These are phyloP conservation scores for Tetraselmis chui DNA, from an alignment of 139 green algal genomes.

Conservation along the genomic window DNA sequence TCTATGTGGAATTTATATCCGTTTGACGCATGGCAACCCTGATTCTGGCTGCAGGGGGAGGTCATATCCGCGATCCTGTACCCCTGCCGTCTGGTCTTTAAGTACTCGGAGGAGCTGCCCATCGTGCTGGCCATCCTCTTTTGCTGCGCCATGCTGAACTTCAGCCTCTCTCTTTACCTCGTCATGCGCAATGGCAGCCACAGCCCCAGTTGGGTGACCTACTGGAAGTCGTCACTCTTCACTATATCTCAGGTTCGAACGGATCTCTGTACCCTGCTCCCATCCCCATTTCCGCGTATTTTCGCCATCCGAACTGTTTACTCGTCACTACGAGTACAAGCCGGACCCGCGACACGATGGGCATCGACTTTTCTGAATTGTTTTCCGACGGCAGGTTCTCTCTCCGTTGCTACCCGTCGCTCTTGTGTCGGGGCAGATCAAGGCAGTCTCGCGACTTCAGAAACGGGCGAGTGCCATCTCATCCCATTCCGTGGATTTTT, in stretches of 20 bases:
- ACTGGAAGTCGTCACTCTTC: constrained; percentile 1
- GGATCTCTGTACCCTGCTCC: no score
- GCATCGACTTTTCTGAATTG: no score
- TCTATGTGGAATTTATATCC: no score
- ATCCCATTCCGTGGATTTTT: no score
- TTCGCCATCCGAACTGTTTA: no score
- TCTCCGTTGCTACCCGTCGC: constrained; percentile 16
- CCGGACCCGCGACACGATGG: no score
- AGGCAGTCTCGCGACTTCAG: constrained; percentile 3
- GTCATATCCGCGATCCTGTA: constrained; percentile 16
- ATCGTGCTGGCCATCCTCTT: constrained; percentile 16
- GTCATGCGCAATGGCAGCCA: constrained; percentile 6
- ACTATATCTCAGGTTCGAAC: not conserved
- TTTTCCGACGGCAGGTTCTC: no score
- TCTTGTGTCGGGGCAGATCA: constrained; percentile 11
- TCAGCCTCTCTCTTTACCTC: constrained; percentile 5
- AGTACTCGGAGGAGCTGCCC: constrained; percentile 17
- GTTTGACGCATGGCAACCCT: no score
- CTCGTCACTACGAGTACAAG: no score
- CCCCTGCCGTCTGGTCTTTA: constrained; percentile 12
- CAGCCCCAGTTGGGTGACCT: constrained; percentile 10
- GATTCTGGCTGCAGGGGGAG: no score
- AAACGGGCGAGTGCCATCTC: no score
- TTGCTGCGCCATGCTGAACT: constrained; percentile 1
- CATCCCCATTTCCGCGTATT: no score